These are phyloP conservation scores for Colletotrichum sp. DNA, from an alignment of 2,329 filamentous ascomycete species.

Conservation along the genomic window DNA sequence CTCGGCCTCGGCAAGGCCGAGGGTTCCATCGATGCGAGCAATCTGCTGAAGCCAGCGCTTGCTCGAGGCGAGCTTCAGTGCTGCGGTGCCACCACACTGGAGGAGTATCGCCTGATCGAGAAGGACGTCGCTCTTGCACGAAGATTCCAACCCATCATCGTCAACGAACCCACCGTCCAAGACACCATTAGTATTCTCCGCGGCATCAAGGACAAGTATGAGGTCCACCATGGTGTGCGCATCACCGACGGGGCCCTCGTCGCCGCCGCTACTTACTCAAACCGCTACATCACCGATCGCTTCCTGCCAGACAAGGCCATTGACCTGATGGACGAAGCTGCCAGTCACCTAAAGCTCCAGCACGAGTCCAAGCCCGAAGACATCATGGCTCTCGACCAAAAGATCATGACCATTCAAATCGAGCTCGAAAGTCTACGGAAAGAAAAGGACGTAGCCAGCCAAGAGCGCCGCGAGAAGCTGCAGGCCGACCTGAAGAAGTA, in stretches of 20 bases:
- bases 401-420: conserved; percentile 97
- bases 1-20: conserved; percentile 94
- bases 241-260: conserved; percentile 94
- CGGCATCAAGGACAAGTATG: conserved; percentile 97
- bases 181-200: conserved; percentile 95
- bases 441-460: conserved; percentile 88
- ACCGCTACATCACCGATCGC: conserved; percentile 95
- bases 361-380: conserved; percentile 97
- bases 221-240: conserved; percentile 94
- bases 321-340: conserved; percentile 94
- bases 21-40: conserved; percentile 95
- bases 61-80: conserved; percentile 92
- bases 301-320: conserved; percentile 98
- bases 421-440: conserved; percentile 94
- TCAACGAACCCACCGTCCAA: conserved; percentile 89
- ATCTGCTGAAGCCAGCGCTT: conserved; percentile 91
- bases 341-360: conserved; percentile 86
- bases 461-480: conserved; percentile 85
- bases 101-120: conserved; percentile 91
- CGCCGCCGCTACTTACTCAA: conserved; percentile 88
- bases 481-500: conserved; percentile 77
- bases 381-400: conserved; percentile 89
- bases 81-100: conserved; percentile 91
- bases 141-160: conserved; percentile 91
- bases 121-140: conserved; percentile 94